A percentile compares a stretch with the other conserved stretches of the same genome.
Evolutionary conservation across 1,284 basidiomycete species (phyloP).

Genomic region (Malassezia slooffiae): DNA sequence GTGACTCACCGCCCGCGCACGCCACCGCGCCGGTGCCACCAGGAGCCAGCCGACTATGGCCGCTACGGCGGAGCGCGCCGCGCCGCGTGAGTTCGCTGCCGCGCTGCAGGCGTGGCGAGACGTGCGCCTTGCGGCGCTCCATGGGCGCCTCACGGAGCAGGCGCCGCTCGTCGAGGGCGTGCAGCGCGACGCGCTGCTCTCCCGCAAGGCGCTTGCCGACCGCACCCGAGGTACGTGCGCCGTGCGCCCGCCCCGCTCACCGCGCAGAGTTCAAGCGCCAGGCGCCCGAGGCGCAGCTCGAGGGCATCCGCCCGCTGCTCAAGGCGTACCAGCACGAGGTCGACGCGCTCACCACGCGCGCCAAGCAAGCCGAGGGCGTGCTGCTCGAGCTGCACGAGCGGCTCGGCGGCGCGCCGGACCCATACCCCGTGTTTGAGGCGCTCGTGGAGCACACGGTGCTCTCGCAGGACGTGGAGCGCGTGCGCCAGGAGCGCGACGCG

Average conservation of each 20-base stretch:
- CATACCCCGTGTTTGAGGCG: constrained; percentile 84
- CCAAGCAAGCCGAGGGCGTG: constrained; percentile 79
- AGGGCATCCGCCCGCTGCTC: constrained; percentile 35
- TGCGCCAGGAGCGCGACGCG: no score
- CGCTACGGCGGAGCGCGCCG: no score
- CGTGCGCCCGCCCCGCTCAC: no score
- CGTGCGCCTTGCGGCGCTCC: constrained; percentile 22
- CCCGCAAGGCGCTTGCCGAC: constrained; percentile 37
- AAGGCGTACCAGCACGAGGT: constrained; percentile 79
- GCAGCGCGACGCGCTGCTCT: constrained; percentile 30
- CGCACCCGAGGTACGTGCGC: constrained; percentile 20
- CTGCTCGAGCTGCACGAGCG: constrained; percentile 62
- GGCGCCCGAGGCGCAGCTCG: constrained; percentile 24
- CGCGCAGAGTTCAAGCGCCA: constrained; percentile 42
- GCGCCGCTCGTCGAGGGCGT: constrained; percentile 20
- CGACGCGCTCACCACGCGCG: constrained; percentile 80
- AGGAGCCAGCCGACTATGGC: no score
- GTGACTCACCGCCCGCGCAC: constrained; percentile 4
- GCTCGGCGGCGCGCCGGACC: constrained; percentile 84
- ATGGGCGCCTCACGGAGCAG: constrained; percentile 18
- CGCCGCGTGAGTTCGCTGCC: constrained; percentile 23
- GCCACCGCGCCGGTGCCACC: no score
- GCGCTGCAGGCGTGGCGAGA: constrained; percentile 29
- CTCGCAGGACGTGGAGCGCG: no score
- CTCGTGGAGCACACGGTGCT: constrained; percentile 59